Evolutionary conservation across 176 grass and related monocot species (phyloP).

Genomic region (Melocanna baccifera): DNA sequence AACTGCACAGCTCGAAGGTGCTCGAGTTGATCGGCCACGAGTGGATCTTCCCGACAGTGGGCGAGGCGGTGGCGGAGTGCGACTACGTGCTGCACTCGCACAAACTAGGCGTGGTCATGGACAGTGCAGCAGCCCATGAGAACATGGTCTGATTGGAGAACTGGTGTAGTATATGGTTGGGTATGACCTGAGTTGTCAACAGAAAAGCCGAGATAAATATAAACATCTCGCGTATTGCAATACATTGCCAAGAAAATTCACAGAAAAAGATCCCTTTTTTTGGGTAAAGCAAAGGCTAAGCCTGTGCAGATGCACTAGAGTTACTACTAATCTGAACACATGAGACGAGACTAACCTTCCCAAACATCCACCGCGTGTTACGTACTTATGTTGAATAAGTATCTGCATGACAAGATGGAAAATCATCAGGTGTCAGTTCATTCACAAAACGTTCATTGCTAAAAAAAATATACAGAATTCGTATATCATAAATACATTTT

Average conservation of each 20-base stretch:
- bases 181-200: background rate
- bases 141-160: constrained; percentile 48
- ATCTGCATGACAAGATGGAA: background rate
- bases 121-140: constrained; percentile 16
- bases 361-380: background rate
- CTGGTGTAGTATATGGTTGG: background rate
- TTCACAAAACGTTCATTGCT: background rate
- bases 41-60: constrained; percentile 88
- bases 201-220: constrained; percentile 31
- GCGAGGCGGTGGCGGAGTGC: constrained; percentile 65
- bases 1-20: constrained; percentile 76
- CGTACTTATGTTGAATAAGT: background rate
- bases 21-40: constrained; percentile 76
- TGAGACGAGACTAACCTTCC: background rate
- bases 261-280: constrained; percentile 27
- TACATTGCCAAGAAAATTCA: constrained; percentile 7
- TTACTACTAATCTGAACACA: background rate
- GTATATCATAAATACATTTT: background rate
- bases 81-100: constrained; percentile 60
- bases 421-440: background rate
- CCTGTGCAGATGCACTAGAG: background rate
- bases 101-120: constrained; percentile 27
- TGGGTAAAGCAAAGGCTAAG: background rate
- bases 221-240: constrained; percentile 37
- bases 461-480: background rate